Conservation (phyloP, 2,329 filamentous ascomycete species). For the Talaromyces rugulosus region DNA sequence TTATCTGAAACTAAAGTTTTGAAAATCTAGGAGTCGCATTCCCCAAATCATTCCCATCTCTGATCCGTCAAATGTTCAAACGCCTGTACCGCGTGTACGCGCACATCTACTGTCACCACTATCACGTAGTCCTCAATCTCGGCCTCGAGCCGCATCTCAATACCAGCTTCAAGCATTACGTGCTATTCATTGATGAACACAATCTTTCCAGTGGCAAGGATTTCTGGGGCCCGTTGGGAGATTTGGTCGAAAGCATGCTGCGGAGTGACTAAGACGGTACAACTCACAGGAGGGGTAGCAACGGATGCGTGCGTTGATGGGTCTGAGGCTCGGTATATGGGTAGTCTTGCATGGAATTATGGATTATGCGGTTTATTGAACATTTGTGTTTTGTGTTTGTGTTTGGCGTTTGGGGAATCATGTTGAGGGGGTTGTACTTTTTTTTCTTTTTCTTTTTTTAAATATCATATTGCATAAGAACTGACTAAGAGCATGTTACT, state of each 20-base stretch:
- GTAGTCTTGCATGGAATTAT: neutral
- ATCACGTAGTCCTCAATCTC: conserved; percentile 90
- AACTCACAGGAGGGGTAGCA: too few species aligned
- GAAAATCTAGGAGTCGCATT: conserved; percentile 71
- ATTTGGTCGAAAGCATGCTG: conserved; percentile 96
- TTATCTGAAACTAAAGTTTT: conserved; percentile 13
- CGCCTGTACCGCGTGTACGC: conserved; percentile 97
- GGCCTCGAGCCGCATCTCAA: conserved; percentile 96
- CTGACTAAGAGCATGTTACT: neutral
- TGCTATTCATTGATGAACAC: conserved; percentile 97
- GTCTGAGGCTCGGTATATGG: neutral
- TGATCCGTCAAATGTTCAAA: conserved; percentile 97
- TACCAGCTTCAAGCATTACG: conserved; percentile 99
- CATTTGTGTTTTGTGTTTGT: neutral
- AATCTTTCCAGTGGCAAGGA: conserved; percentile 87
- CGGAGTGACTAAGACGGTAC: conserved; percentile 66
- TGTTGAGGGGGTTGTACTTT: neutral
- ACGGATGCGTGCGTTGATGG: neutral
- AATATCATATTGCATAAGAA: neutral
- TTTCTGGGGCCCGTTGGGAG: conserved; percentile 93
- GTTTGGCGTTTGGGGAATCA: neutral
- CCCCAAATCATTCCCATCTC: conserved; percentile 81
- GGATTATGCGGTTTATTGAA: neutral
- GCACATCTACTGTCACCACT: conserved; percentile 99
- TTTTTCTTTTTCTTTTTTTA: neutral